Conservation (phyloP, 2,329 filamentous ascomycete species). For the Aspergillus persii region DNA sequence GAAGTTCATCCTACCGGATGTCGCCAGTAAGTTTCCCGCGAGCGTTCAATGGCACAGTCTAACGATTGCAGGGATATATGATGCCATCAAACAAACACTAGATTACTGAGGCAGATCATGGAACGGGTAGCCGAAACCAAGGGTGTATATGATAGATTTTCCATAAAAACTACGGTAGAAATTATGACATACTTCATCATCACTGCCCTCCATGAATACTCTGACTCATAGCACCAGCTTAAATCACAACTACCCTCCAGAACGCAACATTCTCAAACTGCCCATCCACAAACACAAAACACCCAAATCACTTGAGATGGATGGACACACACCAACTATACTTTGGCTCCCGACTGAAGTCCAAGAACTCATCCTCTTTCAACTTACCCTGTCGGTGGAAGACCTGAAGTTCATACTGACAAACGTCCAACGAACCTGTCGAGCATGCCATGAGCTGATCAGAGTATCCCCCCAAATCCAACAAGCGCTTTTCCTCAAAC, state of each 20-base stretch:
- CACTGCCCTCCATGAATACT: too few species aligned
- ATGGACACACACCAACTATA: not conserved
- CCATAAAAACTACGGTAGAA: too few species aligned
- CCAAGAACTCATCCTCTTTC: not conserved
- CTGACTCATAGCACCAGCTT: too few species aligned
- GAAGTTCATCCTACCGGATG: conserved; percentile 77
- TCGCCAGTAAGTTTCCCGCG: conserved; percentile 66
- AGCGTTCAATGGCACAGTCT: conserved; percentile 2
- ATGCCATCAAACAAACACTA: conserved; percentile 65
- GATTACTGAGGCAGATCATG: conserved; percentile 52
- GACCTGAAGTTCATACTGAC: not conserved
- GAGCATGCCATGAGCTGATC: not conserved
- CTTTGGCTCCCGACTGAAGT: not conserved
- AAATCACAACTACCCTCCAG: too few species aligned
- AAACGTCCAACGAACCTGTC: not conserved
- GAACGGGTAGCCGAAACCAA: too few species aligned
- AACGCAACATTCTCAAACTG: too few species aligned
- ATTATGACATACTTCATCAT: too few species aligned
- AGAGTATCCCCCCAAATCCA: not conserved
- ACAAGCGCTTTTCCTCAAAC: not conserved
- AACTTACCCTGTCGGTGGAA: not conserved
- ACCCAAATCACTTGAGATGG: not conserved
- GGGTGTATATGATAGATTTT: too few species aligned
- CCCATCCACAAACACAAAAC: not conserved
- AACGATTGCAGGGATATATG: conserved; percentile 61